Percentiles rank a stretch among this genome's conserved stretches.
These are phyloP conservation scores for Metschnikowia lunata DNA, from an alignment of 805 yeast genomes.

Conservation along the genomic window DNA sequence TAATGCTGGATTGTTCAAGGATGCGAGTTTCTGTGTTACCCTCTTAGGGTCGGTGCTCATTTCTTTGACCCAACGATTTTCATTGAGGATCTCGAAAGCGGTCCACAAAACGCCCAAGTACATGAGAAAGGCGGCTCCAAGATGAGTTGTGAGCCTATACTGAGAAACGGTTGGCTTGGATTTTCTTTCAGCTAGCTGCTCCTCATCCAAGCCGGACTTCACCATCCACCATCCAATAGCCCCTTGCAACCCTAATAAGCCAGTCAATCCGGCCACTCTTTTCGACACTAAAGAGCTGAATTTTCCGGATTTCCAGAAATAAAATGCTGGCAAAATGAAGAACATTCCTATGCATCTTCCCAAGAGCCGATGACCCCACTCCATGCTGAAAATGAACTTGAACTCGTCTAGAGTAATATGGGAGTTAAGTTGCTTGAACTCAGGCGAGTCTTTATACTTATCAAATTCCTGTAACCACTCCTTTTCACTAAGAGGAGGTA, in stretches of 20 bases:
- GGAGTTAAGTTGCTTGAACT: constrained; percentile 82
- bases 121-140: constrained; percentile 86
- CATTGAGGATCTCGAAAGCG: constrained; percentile 78
- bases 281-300: constrained; percentile 56
- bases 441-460: constrained; percentile 84
- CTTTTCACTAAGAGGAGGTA: constrained; percentile 77
- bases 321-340: constrained; percentile 79
- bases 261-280: constrained; percentile 68
- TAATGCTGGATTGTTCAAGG: constrained; percentile 59
- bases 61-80: constrained; percentile 56
- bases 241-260: constrained; percentile 86
- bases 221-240: constrained; percentile 99
- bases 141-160: constrained; percentile 87
- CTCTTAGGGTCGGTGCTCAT: constrained; percentile 45
- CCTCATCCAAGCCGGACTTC: constrained; percentile 83
- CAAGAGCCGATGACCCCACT: constrained; percentile 92
- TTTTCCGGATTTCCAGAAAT: constrained; percentile 63
- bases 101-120: constrained; percentile 89
- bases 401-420: constrained; percentile 88
- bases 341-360: constrained; percentile 88
- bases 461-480: constrained; percentile 86
- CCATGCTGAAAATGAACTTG: constrained; percentile 93
- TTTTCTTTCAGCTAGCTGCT: constrained; percentile 69
- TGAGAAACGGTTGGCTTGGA: constrained; percentile 98
- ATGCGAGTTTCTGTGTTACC: constrained; percentile 50